These are phyloP conservation scores for Nemania sp. DNA, from an alignment of 2,329 filamentous ascomycete species.

Conservation along the genomic window DNA sequence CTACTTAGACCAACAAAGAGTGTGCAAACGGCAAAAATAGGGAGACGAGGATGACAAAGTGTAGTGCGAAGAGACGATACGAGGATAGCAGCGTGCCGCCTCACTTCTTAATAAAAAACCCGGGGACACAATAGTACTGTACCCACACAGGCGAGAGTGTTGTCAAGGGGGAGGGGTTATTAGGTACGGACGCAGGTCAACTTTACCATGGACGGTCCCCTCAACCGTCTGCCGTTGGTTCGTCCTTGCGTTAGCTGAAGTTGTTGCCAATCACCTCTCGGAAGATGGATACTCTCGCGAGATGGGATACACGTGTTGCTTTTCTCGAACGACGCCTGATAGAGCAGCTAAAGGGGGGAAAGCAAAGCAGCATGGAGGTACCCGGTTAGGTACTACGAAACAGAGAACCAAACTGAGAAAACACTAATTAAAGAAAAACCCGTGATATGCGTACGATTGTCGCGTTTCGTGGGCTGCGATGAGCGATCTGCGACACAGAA, in stretches of 20 bases:
- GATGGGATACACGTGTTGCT: conserved; percentile 21
- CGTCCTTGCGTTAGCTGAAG: conserved; percentile 11
- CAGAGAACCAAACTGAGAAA: no score
- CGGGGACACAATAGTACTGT: neutral
- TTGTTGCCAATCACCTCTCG: conserved; percentile 9
- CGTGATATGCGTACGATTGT: conserved; percentile 13
- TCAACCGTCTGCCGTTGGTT: conserved; percentile 12
- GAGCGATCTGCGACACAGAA: conserved; percentile 2
- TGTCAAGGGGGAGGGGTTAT: conserved; percentile 5
- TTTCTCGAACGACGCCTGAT: conserved; percentile 1
- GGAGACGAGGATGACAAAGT: conserved; percentile 8
- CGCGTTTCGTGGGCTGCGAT: conserved; percentile 12
- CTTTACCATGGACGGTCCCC: conserved; percentile 12
- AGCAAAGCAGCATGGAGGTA: conserved; percentile 3
- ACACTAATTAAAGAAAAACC: neutral
- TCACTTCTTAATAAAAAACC: conserved; percentile 15
- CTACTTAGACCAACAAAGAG: neutral
- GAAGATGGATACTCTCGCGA: conserved; percentile 1
- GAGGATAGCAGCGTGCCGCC: conserved; percentile 13
- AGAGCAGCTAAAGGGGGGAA: conserved; percentile 4
- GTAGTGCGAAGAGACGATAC: conserved; percentile 4
- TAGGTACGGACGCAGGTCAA: conserved; percentile 31
- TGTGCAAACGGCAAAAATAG: neutral
- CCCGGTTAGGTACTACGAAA: no score
- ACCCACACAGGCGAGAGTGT: neutral